These are phyloP conservation scores for Neoscytalidium dimidiatum DNA, from an alignment of 2,329 filamentous ascomycete genomes.

Conservation along the genomic window DNA sequence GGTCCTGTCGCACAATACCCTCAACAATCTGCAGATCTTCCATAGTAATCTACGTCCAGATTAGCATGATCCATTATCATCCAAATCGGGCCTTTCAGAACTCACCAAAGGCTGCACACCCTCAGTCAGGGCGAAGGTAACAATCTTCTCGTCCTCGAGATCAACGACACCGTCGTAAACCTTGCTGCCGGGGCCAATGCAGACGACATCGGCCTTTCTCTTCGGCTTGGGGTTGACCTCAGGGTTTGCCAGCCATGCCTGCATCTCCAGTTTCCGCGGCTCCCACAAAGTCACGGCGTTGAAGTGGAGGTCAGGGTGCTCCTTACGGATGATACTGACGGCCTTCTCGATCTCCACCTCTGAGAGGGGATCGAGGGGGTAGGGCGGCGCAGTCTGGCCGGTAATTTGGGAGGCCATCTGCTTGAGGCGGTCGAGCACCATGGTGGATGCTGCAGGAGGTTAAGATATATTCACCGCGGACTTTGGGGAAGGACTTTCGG, in stretches of 20 bases:
- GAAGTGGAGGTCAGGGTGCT: constrained; percentile 74
- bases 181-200: constrained; percentile 75
- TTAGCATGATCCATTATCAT: constrained; percentile 19
- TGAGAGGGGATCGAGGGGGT: constrained; percentile 79
- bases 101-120: constrained; percentile 78
- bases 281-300: constrained; percentile 85
- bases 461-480: neutral
- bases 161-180: constrained; percentile 84
- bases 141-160: constrained; percentile 64
- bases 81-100: neutral
- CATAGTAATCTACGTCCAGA: constrained; percentile 71
- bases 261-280: constrained; percentile 82
- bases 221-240: constrained; percentile 62
- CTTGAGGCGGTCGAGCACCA: constrained; percentile 65
- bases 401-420: constrained; percentile 64
- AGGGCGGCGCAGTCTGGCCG: constrained; percentile 55
- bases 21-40: constrained; percentile 86
- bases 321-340: constrained; percentile 67
- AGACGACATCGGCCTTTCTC: constrained; percentile 79
- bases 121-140: constrained; percentile 73
- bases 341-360: constrained; percentile 71
- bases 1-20: constrained; percentile 71
- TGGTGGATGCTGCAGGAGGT: constrained; percentile 32
- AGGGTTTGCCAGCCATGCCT: constrained; percentile 72
- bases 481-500: neutral